Conservation (phyloP, 371 early-diverging fungal species). For the Fennellomyces sp. region DNA sequence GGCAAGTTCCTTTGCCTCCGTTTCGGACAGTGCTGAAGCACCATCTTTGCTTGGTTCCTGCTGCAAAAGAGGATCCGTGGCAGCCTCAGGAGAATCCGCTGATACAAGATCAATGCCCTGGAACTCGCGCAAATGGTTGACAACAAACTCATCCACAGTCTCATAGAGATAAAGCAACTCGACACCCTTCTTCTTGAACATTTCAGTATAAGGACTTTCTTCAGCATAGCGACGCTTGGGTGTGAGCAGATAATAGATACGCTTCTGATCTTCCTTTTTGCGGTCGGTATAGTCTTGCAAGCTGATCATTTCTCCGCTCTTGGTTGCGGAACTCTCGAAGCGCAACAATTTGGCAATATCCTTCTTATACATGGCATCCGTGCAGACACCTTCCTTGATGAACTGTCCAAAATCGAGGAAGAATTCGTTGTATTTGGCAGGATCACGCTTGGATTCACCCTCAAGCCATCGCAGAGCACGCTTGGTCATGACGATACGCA, state of each 20-base stretch:
- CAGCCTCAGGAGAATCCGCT: constrained; percentile 75
- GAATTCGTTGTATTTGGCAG: constrained; percentile 80
- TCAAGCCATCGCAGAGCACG: constrained; percentile 78
- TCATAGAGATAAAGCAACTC: constrained; percentile 85
- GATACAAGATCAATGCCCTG: constrained; percentile 82
- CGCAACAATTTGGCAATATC: constrained; percentile 86
- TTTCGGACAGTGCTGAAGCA: constrained; percentile 46
- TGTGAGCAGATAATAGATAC: constrained; percentile 92
- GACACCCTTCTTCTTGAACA: constrained; percentile 72
- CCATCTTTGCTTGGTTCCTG: constrained; percentile 29
- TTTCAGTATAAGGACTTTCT: constrained; percentile 89
- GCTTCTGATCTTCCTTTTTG: constrained; percentile 88
- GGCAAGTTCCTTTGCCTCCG: constrained; percentile 65
- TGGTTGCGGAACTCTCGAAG: constrained; percentile 76
- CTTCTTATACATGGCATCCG: constrained; percentile 71
- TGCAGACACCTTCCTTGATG: constrained; percentile 93
- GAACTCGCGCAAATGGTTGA: constrained; percentile 73
- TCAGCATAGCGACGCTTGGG: constrained; percentile 77
- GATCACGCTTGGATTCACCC: constrained; percentile 71
- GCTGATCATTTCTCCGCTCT: constrained; percentile 67
- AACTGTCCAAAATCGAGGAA: constrained; percentile 81
- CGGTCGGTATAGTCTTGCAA: constrained; percentile 88
- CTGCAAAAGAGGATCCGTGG: constrained; percentile 50
- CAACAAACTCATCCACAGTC: constrained; percentile 90
- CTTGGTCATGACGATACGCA: constrained; percentile 71